A percentile compares a stretch with the other conserved stretches of the same genome.
Conservation (phyloP, 176 grass and related monocot species). For the Sorghum bicolor region DNA sequence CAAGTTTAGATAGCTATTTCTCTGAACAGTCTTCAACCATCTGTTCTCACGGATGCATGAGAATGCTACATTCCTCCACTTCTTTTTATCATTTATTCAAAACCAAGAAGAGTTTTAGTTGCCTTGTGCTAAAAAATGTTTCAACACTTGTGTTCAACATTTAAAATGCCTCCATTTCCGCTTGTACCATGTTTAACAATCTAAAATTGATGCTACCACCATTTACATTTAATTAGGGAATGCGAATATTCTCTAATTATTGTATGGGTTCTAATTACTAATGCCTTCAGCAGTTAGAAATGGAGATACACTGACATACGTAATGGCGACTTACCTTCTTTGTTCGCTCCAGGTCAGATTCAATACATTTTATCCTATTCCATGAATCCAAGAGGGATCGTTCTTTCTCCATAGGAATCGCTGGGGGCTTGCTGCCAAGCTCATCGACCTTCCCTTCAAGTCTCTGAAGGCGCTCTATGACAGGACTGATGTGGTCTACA, state of each 20-base stretch:
- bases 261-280: background rate
- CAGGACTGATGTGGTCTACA: constrained; percentile 45
- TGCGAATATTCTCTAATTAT: background rate
- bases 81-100: background rate
- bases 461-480: constrained; percentile 67
- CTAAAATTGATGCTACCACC: background rate
- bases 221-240: background rate
- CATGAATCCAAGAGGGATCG: constrained; percentile 67
- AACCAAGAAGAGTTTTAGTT: background rate
- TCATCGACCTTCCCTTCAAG: constrained; percentile 71
- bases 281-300: background rate
- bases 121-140: background rate
- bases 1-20: background rate
- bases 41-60: background rate
- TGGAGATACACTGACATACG: background rate
- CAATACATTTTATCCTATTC: constrained; percentile 78
- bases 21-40: background rate
- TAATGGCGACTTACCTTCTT: constrained; percentile 57
- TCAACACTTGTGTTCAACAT: background rate
- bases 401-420: constrained; percentile 76
- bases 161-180: background rate
- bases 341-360: constrained; percentile 75
- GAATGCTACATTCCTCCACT: background rate
- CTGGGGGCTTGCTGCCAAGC: constrained; percentile 52
- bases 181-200: background rate